phyloP scores from a whole-genome alignment of 2,329 filamentous ascomycete genomes.

The Penicillium sp. region DNA sequence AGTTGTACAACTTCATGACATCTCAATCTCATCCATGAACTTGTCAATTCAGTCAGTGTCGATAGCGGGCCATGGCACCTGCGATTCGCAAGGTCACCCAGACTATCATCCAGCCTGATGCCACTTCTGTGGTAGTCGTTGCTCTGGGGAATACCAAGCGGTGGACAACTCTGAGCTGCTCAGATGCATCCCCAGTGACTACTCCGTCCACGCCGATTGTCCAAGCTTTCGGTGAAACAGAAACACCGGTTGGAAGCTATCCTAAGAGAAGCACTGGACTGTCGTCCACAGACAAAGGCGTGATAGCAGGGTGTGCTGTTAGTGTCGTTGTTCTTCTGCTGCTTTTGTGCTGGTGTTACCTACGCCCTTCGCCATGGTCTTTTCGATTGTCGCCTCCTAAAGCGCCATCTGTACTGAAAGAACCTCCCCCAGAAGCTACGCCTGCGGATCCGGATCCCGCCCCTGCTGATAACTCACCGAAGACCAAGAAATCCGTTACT shows the following conservation, averaged over 20 bases:
- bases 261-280: not conserved
- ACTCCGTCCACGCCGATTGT: not conserved
- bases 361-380: not conserved
- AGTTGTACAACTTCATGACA: not conserved
- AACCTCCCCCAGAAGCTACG: not conserved
- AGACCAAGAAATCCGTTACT: conserved; percentile 1
- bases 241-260: not conserved
- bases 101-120: not conserved
- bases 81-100: not conserved
- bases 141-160: not conserved
- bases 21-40: not conserved
- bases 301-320: conserved; percentile 4
- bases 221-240: not conserved
- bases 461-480: not conserved
- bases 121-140: not conserved
- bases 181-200: not conserved
- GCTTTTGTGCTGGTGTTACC: conserved; percentile 2
- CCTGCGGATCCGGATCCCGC: not conserved
- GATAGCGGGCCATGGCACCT: conserved; percentile 4
- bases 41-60: not conserved
- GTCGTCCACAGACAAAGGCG: not conserved
- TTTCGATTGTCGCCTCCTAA: not conserved
- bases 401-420: not conserved
- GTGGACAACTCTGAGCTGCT: not conserved
- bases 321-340: not conserved